Conservation (phyloP, 2,329 filamentous ascomycete genomes). For the Phialophora chinensis region DNA sequence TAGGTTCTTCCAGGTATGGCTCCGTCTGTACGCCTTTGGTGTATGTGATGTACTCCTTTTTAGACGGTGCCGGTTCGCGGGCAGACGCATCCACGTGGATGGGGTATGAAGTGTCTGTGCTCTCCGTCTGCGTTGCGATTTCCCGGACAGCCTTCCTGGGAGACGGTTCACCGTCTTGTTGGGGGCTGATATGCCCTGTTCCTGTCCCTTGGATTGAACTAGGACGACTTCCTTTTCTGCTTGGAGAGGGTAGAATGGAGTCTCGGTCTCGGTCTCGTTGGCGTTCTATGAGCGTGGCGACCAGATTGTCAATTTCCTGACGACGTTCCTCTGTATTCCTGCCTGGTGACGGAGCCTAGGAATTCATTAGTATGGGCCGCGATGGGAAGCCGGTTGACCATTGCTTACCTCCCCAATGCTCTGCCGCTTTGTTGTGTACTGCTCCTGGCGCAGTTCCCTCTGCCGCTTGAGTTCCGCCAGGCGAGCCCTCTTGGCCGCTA, state of each 20-base stretch:
- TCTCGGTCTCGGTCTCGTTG: constrained; percentile 46
- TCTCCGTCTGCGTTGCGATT: constrained; percentile 70
- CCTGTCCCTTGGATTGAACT: constrained; percentile 84
- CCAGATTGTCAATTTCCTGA: constrained; percentile 68
- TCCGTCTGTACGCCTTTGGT: constrained; percentile 93
- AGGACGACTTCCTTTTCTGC: constrained; percentile 70
- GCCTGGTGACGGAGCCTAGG: constrained; percentile 35
- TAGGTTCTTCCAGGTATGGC: constrained; percentile 55
- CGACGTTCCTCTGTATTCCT: constrained; percentile 37
- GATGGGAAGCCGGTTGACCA: not conserved
- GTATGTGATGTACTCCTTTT: constrained; percentile 85
- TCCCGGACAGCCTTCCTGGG: constrained; percentile 51
- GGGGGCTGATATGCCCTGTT: constrained; percentile 78
- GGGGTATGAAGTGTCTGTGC: constrained; percentile 73
- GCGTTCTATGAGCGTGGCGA: constrained; percentile 82
- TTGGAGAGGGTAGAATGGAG: constrained; percentile 43
- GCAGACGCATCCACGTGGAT: constrained; percentile 79
- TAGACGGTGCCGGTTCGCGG: constrained; percentile 44
- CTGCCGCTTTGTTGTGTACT: constrained; percentile 72
- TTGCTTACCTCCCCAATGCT: constrained; percentile 74
- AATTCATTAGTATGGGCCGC: constrained; percentile 19
- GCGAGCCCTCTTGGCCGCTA: constrained; percentile 94
- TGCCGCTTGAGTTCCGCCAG: constrained; percentile 95
- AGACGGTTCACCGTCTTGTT: constrained; percentile 55
- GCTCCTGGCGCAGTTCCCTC: constrained; percentile 79